Base-by-base conservation (phyloP, 2,329 filamentous ascomycete genomes). In the Xylaria polymorpha region DNA sequence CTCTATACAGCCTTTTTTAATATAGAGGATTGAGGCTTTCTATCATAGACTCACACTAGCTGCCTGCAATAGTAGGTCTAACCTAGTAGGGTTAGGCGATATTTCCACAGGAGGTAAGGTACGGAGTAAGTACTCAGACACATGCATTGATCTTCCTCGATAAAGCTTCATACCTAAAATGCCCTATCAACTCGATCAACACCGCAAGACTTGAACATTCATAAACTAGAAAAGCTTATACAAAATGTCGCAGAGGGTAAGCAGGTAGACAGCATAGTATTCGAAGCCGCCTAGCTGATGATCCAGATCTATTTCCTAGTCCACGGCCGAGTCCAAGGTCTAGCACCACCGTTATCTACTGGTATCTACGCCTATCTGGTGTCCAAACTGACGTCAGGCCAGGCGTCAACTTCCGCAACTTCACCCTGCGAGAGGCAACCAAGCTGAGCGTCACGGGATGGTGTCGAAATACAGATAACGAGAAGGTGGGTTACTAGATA, bases 321-420 rank as follows among this genome's bases (percentile, higher is more conserved):
- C 67, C 88, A 92, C 74, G 91, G 91, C 63, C 85, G 85, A 46
- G 91, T 94, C 14, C 91, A 94, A 85, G 91, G 91, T 90, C 81
- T 63, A 63, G 14, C n/a, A 35, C 37, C 58, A 55, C 37, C 29
- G 12, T 22, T 10, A 46, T 39, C 25, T 50, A 29, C 25, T 29
- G 25, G 25, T n/a, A 51, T 46, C 35, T 22, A 39, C 29, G 18
- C 9, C 8, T 43, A n/a, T 25, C 32, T 18, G 4, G 22, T 32
- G 29, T 37, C 25, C 15, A 37, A 59, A 66, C 71, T 74, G 50
- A 72, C 75, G 66, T 75, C 70, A 72, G 20, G 58, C 53, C 48
- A 89, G 87, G 87, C 63, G 87, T 89, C 57, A 85, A 84, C 61
- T 89, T 87, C 73, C 84, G 87, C 18, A 86, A 86, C 74, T 90